These are phyloP conservation scores for Boletus coccyginus DNA, from an alignment of 768 basidiomycete species.

Conservation along the genomic window DNA sequence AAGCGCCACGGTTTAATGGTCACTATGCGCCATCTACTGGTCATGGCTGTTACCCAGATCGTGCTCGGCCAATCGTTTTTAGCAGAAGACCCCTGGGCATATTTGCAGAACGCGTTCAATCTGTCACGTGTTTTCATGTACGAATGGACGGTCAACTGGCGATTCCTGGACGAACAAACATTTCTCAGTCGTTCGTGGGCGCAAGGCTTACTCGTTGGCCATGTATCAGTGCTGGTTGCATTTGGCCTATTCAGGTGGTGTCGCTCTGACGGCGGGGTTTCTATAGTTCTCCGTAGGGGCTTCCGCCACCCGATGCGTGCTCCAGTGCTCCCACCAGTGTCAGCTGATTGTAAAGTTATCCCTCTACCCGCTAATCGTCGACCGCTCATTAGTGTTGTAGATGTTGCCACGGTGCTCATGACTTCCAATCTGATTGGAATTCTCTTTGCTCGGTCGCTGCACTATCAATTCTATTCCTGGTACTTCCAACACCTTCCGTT, in stretches of 20 bases:
- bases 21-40: conserved; percentile 47
- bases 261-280: conserved; percentile 63
- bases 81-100: conserved; percentile 53
- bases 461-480: conserved; percentile 99
- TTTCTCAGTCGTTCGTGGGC: conserved; percentile 72
- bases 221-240: conserved; percentile 52
- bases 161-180: conserved; percentile 71
- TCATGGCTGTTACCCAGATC: conserved; percentile 45
- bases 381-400: conserved; percentile 40
- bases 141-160: conserved; percentile 99
- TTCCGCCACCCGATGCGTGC: conserved; percentile 49
- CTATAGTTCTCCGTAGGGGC: conserved; percentile 51
- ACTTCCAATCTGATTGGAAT: conserved; percentile 93
- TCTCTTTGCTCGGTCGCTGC: conserved; percentile 87
- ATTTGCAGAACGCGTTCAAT: conserved; percentile 79
- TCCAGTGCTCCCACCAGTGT: conserved; percentile 44
- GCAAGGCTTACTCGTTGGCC: conserved; percentile 59
- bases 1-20: conserved; percentile 60
- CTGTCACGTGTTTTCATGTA: conserved; percentile 86
- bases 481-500: conserved; percentile 90
- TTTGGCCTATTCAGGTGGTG: conserved; percentile 84
- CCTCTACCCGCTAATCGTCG: background rate
- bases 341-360: conserved; percentile 59
- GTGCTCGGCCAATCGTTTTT: conserved; percentile 73
- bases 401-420: conserved; percentile 77